Evolutionary conservation across 768 basidiomycete genomes (phyloP), one percentile per base, ranked within the genome.

Genomic region (Pulveroboletus sp.): DNA sequence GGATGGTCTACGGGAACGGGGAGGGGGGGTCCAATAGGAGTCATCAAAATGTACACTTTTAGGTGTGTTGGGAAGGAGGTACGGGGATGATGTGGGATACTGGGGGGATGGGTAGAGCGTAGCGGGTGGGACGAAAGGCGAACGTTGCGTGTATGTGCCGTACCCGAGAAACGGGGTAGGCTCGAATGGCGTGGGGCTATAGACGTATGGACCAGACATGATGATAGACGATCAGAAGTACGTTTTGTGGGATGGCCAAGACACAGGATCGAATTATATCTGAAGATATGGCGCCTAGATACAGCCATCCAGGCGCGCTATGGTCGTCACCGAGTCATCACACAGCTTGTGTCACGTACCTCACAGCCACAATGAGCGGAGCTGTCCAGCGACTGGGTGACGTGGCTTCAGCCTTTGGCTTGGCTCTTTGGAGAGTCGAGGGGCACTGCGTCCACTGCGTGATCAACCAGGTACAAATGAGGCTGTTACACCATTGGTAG

Each of bases 131-230:
- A 74, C 68, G 56, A 78, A 78, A 1, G 77, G 76, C 0, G 76
- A 76, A 26, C 57, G 65, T 47, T 66, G 69, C 56, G 63, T 62
- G 56, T 55, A 68, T 21, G 46, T n/a, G 57, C 51, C 67, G 48
- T 60, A 65, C 47, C 64, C 60, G 58, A 64, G 63, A 50, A 67
- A 73, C 21, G 67, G 66, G 6, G 69, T 70, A 21, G 69, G 62
- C 48, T 64, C 59, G 50, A 66, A 71, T n/a, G 68, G 47, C 6
- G 59, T 21, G 2, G 76, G 75, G 1, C 65, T 69, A 46, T 75
- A 79, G 37, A 75, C 59, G 57, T 69, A 79, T 49, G 77, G 75
- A 26, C 46, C 62, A 44, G 73, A 69, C 73, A 74, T 74, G 56
- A 41, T 45, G 51, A 8, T 53, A 9, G 44, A n/a, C 43, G 46